These are phyloP conservation scores for Hypsizygus ulmarius DNA, from an alignment of 1,284 basidiomycete genomes.

Conservation along the genomic window DNA sequence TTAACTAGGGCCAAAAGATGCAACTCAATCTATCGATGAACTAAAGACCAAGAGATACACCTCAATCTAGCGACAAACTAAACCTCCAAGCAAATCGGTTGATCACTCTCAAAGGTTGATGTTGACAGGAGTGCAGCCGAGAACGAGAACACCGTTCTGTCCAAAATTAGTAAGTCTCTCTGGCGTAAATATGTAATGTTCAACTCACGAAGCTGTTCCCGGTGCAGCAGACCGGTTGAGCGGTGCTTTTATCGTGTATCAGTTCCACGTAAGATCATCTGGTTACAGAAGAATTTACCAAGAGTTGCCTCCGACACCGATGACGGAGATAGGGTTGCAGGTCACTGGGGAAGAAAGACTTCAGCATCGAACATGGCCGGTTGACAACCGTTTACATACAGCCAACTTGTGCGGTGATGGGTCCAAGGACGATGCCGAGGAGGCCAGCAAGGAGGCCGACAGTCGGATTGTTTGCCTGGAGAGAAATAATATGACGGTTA, in stretches of 20 bases:
- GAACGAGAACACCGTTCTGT: slow-evolving; percentile 13
- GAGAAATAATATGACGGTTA: not conserved
- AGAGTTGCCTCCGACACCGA: slow-evolving; percentile 6
- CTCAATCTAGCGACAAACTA: too few relatives aligned
- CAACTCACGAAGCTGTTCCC: slow-evolving; percentile 22
- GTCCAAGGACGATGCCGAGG: slow-evolving; percentile 17
- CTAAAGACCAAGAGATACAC: too few relatives aligned
- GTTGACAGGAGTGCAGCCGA: slow-evolving; percentile 15
- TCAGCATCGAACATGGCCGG: not conserved
- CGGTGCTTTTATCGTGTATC: slow-evolving; percentile 6
- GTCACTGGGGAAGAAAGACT: slow-evolving; percentile 1
- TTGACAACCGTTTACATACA: slow-evolving; percentile 12
- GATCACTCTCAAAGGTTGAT: slow-evolving; percentile 6
- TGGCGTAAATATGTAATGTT: not conserved
- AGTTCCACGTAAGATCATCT: not conserved
- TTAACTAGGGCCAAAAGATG: too few relatives aligned
- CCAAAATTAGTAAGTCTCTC: not conserved
- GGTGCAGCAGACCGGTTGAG: slow-evolving; percentile 23
- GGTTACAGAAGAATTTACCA: slow-evolving; percentile 2
- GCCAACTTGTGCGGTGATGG: slow-evolving; percentile 19
- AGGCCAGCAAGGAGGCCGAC: slow-evolving; percentile 15
- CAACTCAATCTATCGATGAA: too few relatives aligned
- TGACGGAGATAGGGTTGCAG: slow-evolving; percentile 10
- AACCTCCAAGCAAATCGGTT: too few relatives aligned
- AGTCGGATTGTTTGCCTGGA: slow-evolving; percentile 4